phyloP scores from a whole-genome alignment of 2,329 filamentous ascomycete genomes.

The Emmonsiellopsis sp. region DNA sequence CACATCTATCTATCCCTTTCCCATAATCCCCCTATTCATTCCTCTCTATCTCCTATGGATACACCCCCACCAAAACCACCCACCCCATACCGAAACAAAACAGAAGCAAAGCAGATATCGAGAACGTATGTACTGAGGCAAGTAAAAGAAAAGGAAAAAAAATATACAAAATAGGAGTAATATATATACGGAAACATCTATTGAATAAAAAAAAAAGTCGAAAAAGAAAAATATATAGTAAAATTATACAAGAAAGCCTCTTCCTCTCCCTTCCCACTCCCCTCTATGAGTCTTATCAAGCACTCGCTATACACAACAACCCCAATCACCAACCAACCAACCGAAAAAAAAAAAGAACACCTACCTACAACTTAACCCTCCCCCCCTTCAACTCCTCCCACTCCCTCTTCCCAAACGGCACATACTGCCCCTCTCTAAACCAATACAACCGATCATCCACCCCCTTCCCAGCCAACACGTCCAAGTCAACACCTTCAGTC shows the following conservation, averaged over 20 bases:
- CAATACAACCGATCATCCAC: conserved; percentile 53
- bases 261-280: neutral
- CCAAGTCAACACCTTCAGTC: conserved; percentile 64
- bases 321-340: neutral
- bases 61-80: too few species aligned
- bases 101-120: too few species aligned
- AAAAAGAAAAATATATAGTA: neutral
- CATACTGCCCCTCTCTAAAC: conserved; percentile 58
- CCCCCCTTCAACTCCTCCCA: conserved; percentile 62
- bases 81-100: too few species aligned
- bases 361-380: conserved; percentile 51
- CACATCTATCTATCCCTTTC: too few species aligned
- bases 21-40: too few species aligned
- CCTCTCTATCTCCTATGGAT: too few species aligned
- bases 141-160: too few species aligned
- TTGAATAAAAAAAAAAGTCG: neutral
- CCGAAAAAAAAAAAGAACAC: too few species aligned
- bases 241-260: neutral
- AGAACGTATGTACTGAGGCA: too few species aligned
- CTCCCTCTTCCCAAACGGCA: conserved; percentile 55
- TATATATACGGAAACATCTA: too few species aligned
- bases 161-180: too few species aligned
- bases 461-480: conserved; percentile 14
- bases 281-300: neutral
- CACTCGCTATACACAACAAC: neutral